Evolutionary conservation across 2,329 filamentous ascomycete genomes (phyloP), one percentile per base, ranked within the genome.

Genomic region (Apiospora malaysiana): DNA sequence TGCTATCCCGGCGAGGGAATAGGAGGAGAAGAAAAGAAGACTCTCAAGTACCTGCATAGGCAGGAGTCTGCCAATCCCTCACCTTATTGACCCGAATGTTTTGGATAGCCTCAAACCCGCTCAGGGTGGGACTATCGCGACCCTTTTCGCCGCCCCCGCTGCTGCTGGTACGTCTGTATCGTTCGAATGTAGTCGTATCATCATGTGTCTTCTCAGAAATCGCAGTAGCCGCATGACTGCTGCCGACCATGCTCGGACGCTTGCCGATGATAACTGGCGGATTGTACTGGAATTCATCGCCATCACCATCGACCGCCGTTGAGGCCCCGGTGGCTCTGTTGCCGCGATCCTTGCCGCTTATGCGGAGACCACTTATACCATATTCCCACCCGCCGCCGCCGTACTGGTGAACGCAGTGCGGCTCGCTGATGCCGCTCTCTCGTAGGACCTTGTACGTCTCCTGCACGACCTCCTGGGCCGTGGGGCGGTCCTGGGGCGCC

Each of bases 351-450:
- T 78, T 77, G 25, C 42, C 42, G 42, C 77, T 76, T 66, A 82
- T 79, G 37, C 78, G 78, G 47, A 81, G 75, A 56, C 76, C 78
- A 25, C 77, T 74, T 16, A 83, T 69, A 14, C 80, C 80, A 14
- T 78, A 75, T 18, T 74, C 75, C 70, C 77, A 76, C 21, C 56
- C 47, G 47, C 47, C 46, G 16, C 75, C 74, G 9, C 78, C 79
- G 72, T 87, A 87, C 71, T 84, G 81, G 70, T 87, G 84, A n/a
- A 87, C 84, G 76, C 87, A 89, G 74, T 88, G 87, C 68, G 86
- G 86, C 76, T 88, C 85, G 6, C 77, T 70, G 65, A 87, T 85
- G 32, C 79, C 80, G 73, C 85, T 86, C 72, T 85, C 85, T 1
- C 82, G 85, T 47, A 90, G 77, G 71, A 90, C 85, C 73, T 83